A percentile compares a stretch with the other conserved stretches of the same genome.
Conservation (phyloP, 2,329 filamentous ascomycete species). For the Zasmidium citrigriseum region DNA sequence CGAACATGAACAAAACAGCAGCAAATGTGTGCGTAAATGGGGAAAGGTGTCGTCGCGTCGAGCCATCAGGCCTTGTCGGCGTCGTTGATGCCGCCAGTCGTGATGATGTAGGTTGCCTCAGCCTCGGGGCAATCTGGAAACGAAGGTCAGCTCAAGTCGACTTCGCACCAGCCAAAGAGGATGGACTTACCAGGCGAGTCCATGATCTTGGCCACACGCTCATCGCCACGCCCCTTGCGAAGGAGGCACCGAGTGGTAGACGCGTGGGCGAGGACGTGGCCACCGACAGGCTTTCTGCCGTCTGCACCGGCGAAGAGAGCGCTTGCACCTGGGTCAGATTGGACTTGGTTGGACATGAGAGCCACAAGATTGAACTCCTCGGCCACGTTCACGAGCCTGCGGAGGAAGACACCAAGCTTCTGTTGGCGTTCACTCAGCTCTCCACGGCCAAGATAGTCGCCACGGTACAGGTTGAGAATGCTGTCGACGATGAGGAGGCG, state of each 20-base stretch:
- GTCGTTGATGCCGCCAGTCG: conserved; percentile 68
- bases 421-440: conserved; percentile 69
- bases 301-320: conserved; percentile 68
- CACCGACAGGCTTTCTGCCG: conserved; percentile 67
- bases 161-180: background rate
- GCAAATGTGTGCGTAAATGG: background rate
- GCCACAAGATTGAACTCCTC: conserved; percentile 70
- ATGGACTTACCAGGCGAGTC: conserved; percentile 60
- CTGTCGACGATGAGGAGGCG: conserved; percentile 69
- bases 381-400: conserved; percentile 64
- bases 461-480: conserved; percentile 69
- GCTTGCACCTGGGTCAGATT: conserved; percentile 69
- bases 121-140: conserved; percentile 64
- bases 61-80: conserved; percentile 58
- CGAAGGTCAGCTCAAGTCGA: conserved; percentile 23
- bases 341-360: conserved; percentile 70
- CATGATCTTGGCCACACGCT: conserved; percentile 69
- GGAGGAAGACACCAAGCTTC: conserved; percentile 66
- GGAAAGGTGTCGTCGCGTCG: background rate
- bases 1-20: background rate
- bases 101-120: conserved; percentile 71
- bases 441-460: conserved; percentile 66
- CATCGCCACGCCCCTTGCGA: conserved; percentile 68
- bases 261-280: conserved; percentile 69
- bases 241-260: conserved; percentile 67